Evolutionary conservation across 2,329 filamentous ascomycete genomes (phyloP), one percentile per base, ranked within the genome.

Genomic region (Cytospora mali): DNA sequence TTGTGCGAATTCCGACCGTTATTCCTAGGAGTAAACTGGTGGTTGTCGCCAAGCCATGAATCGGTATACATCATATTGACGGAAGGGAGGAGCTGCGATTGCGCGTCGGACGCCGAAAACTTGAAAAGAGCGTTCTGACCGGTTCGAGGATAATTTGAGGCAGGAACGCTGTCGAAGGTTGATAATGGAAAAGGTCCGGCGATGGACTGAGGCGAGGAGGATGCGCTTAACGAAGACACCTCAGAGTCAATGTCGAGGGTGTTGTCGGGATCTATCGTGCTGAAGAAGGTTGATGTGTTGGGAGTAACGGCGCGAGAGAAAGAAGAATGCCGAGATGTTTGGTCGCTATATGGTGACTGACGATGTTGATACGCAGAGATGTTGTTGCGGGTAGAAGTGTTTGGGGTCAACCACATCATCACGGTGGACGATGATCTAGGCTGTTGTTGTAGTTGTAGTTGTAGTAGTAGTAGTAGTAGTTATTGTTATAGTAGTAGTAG

Each of bases 1-100:
- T 88, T 79, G 69, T 88, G 85, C 28, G 77, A 69, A 42, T 78
- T 71, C 18, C 78, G 76, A 61, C 73, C 72, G 46, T 74, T 66
- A 11, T 71, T 67, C 69, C 75, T 76, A 25, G 75, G 72, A 42
- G 75, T 75, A 64, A 75, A 72, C 64, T 78, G 77, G 63, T 72
- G 71, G 60, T 72, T 66, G 25, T 69, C 66, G 60, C 56, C 61
- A 5, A 75, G 71, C 78, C 77, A 81, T 16, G 74, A 57, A 62
- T 81, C 79, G 28, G 77, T 71, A 68, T 78, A 77, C 79, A 79
- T 79, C 62, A 64, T 64, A 14, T 49, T 64, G 57, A 21, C 58
- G 25, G 62, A 4, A 27, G 58, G 46, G n/a, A 64, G 21, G 18
- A 55, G 27, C 14, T 55, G 27, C 6, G 42, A 42, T 13, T 56